A percentile compares a stretch with the other conserved stretches of the same genome.
These are phyloP conservation scores for Alternaria hordeiaustralica DNA, from an alignment of 2,329 filamentous ascomycete species.

Conservation along the genomic window DNA sequence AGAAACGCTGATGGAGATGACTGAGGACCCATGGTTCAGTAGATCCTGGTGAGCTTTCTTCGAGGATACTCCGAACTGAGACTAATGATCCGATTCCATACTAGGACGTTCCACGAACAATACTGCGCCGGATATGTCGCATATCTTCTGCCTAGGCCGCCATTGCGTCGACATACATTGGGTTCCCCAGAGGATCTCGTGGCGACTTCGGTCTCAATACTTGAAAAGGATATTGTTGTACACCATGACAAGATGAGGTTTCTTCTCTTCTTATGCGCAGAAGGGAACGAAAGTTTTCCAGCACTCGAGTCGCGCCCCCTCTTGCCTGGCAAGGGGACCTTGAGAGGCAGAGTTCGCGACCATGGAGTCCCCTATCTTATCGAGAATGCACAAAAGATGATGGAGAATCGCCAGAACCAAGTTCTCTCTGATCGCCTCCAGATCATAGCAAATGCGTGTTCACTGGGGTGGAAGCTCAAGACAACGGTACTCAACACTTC, in stretches of 20 bases:
- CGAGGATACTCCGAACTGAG: rapidly evolving
- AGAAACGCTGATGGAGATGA: rapidly evolving
- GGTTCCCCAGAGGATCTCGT: too few species aligned
- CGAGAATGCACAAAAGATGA: neutral
- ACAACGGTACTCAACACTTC: neutral
- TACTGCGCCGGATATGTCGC: neutral
- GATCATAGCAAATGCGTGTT: neutral
- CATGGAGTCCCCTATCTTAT: too few species aligned
- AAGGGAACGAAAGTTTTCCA: too few species aligned
- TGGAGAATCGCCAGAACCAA: neutral
- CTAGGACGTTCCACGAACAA: neutral
- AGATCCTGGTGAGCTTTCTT: neutral
- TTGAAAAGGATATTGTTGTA: too few species aligned
- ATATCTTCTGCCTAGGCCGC: neutral
- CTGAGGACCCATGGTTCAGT: neutral
- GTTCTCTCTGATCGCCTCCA: neutral
- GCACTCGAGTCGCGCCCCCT: too few species aligned
- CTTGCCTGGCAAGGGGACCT: too few species aligned
- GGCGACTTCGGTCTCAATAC: too few species aligned
- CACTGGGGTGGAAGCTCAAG: neutral
- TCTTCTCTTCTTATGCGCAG: too few species aligned
- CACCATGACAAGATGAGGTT: too few species aligned
- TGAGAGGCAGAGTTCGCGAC: too few species aligned
- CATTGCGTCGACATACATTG: too few species aligned
- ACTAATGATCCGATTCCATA: neutral